A percentile compares a stretch with the other conserved stretches of the same genome.
Conservation (phyloP, 176 grass and related monocot species). For the Musa itinerans region DNA sequence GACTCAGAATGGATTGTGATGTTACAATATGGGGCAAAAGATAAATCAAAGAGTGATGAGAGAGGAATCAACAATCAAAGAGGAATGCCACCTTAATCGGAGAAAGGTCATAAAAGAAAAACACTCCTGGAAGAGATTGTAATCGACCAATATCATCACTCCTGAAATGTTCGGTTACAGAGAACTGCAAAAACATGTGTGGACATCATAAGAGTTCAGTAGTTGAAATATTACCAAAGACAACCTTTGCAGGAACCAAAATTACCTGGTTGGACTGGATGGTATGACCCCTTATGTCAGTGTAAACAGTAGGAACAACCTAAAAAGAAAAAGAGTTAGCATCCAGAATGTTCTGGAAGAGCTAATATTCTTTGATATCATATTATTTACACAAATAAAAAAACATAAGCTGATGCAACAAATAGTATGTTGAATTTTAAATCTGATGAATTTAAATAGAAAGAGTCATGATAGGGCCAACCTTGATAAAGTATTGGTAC, state of each 20-base stretch:
- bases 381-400: too few species aligned
- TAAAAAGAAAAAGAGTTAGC: constrained; percentile 24
- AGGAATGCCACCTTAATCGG: constrained; percentile 69
- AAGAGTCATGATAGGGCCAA: constrained; percentile 26
- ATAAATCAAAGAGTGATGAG: background rate
- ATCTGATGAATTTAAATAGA: background rate
- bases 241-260: background rate
- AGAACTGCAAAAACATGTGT: constrained; percentile 51
- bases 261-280: constrained; percentile 94
- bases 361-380: too few species aligned
- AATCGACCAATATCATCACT: constrained; percentile 60
- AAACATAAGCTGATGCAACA: too few species aligned
- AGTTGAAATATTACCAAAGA: constrained; percentile 10
- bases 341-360: too few species aligned
- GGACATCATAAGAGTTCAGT: constrained; percentile 17
- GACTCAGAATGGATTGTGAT: background rate
- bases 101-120: constrained; percentile 98
- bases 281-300: constrained; percentile 67
- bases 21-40: background rate
- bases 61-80: background rate
- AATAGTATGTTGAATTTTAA: background rate
- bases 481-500: constrained; percentile 98
- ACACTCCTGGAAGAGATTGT: constrained; percentile 81
- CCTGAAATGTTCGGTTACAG: constrained; percentile 92
- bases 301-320: constrained; percentile 88